Percentiles rank a stretch among this genome's conserved stretches.
These are phyloP conservation scores for Pugionium cornutum DNA, from an alignment of 345 rosid species.

Conservation along the genomic window DNA sequence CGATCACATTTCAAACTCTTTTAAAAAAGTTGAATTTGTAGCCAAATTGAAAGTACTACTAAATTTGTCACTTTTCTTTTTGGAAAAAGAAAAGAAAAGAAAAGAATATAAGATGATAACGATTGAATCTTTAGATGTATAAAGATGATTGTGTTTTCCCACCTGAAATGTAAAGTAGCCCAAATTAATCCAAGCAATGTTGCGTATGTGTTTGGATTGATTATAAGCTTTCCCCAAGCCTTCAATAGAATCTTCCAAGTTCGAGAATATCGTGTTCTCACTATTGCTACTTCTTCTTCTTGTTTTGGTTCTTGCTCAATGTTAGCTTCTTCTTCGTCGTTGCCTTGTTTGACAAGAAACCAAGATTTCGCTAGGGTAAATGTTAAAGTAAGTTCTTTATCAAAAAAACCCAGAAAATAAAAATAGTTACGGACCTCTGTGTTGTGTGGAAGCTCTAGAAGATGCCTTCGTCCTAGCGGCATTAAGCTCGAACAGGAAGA, in stretches of 20 bases:
- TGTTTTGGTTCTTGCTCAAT: slow-evolving; percentile 56
- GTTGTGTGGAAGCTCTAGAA: slow-evolving; percentile 44
- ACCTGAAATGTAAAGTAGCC: slow-evolving; percentile 86
- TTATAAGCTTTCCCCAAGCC: slow-evolving; percentile 66
- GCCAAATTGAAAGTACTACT: neutral
- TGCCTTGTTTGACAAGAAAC: slow-evolving; percentile 35
- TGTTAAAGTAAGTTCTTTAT: neutral
- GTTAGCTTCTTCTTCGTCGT: slow-evolving; percentile 38
- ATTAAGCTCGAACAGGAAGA: slow-evolving; percentile 74
- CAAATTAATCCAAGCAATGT: slow-evolving; percentile 66
- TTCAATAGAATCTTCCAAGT: slow-evolving; percentile 50
- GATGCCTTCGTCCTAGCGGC: slow-evolving; percentile 49
- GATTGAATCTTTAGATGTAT: slow-evolving; percentile 21
- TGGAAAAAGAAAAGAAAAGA: neutral
- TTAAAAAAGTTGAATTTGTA: neutral
- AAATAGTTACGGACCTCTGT: slow-evolving; percentile 46
- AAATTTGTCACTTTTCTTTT: slow-evolving; percentile 21
- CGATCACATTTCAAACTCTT: neutral
- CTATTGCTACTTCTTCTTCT: slow-evolving; percentile 42
- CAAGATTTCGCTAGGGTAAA: slow-evolving; percentile 6
- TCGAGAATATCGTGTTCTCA: slow-evolving; percentile 44
- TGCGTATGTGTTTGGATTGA: slow-evolving; percentile 83
- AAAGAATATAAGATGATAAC: slow-evolving; percentile 1
- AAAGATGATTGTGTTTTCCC: neutral
- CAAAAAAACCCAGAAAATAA: neutral